Evolutionary conservation across 352 stramenopile species (phyloP).

Genomic region (Globisporangium nunn): DNA sequence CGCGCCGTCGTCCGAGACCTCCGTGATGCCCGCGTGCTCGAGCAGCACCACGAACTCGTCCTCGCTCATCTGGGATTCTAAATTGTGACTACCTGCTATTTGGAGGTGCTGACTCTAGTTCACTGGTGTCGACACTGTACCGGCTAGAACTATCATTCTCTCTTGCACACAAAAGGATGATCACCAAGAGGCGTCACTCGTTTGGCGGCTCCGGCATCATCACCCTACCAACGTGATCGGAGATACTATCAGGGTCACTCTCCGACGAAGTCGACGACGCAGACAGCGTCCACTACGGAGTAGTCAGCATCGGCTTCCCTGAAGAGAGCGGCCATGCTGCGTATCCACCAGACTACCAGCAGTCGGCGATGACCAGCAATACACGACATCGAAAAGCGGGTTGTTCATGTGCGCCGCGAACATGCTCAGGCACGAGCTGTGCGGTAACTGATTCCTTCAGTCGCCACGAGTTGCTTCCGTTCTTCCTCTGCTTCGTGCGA

Average conservation of each 20-base stretch:
- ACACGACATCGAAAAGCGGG: neutral
- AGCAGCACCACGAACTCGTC: conserved; percentile 83
- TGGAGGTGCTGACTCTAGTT: neutral
- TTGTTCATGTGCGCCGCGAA: neutral
- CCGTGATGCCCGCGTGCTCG: conserved; percentile 71
- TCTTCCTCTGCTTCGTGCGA: conserved; percentile 32
- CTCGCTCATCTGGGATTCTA: conserved; percentile 42
- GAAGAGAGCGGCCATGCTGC: too few relatives aligned
- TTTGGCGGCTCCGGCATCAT: too few relatives aligned
- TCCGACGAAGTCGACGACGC: too few relatives aligned
- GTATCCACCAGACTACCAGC: too few relatives aligned
- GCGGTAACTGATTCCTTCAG: neutral
- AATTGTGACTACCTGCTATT: too few relatives aligned
- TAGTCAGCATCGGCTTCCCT: neutral
- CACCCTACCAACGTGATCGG: too few relatives aligned
- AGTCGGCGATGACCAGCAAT: neutral
- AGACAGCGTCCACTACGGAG: neutral
- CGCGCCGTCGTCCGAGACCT: conserved; percentile 57
- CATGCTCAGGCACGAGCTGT: neutral
- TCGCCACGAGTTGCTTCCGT: conserved; percentile 15
- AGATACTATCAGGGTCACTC: too few relatives aligned
- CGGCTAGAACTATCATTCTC: too few relatives aligned
- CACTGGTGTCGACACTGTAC: neutral
- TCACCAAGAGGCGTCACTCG: too few relatives aligned
- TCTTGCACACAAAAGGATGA: too few relatives aligned